Percentiles rank a stretch among this genome's conserved stretches.
phyloP scores from a whole-genome alignment of 768 basidiomycete genomes.

The Phlebiopsis flavidoalba region DNA sequence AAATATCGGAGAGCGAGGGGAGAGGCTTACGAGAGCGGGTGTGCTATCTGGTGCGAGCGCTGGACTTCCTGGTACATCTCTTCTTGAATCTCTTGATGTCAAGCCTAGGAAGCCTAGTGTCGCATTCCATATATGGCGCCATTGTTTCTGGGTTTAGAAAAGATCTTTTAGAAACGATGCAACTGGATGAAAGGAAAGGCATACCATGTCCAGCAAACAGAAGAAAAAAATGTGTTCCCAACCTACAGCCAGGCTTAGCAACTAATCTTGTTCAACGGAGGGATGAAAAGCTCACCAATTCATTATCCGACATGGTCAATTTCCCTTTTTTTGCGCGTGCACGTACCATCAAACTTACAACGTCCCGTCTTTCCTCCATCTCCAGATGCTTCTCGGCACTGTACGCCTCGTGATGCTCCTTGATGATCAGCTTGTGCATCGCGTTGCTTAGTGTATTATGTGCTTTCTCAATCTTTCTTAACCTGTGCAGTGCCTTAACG shows the following conservation, averaged over 20 bases:
- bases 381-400: neutral
- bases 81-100: neutral
- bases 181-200: neutral
- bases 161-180: neutral
- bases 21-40: neutral
- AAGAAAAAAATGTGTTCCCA: neutral
- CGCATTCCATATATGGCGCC: neutral
- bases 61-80: neutral
- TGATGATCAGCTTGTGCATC: neutral
- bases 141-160: neutral
- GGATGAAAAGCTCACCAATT: neutral
- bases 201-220: neutral
- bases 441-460: neutral
- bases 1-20: neutral
- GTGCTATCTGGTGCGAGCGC: neutral
- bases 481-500: neutral
- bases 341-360: neutral
- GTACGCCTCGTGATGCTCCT: neutral
- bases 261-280: neutral
- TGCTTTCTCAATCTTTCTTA: neutral
- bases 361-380: neutral
- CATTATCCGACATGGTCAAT: neutral
- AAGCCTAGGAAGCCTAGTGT: neutral
- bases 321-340: neutral
- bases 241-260: neutral